Base-by-base conservation (phyloP, 345 rosid species). In the Balakata baccata region DNA sequence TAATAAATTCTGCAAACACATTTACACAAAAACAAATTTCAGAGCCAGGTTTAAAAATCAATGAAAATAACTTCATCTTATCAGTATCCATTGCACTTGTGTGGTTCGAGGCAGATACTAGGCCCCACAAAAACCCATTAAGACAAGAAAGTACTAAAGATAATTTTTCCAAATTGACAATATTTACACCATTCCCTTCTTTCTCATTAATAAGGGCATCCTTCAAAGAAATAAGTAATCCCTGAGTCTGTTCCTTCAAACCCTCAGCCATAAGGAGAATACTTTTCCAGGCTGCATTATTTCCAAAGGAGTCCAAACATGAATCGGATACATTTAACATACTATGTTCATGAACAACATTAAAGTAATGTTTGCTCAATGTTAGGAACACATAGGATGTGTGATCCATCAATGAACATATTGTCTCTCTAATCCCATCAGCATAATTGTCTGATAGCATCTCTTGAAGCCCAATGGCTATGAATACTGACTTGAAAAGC, bases 101-200 rank as follows among this genome's bases (percentile, higher is more conserved):
- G 49, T 78, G 79, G 74, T 82, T 78, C 73, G 80, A 70, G 43
- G 87, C 86, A 70, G 89, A 89, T 78, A 92, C 86, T 69, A 91
- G 72, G 79, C 98, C 99, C 94, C 97, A 95, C 75, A 95, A 66
- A 76, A 84, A 89, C 67, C 98, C 98, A 81, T 87, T 75, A 66
- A 91, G 75, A 82, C 96, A 91, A 74, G 94, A 86, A 75, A 87
- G 56, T 12, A 79, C 53, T 59, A 83, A 83, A 68, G 89, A 83
- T 76, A 87, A 72, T 75, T 83, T 84, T 80, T 78, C 78, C 78
- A 85, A 72, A 77, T 81, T 72, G 41, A 79, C 75, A 66, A 71
- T 80, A 77, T 85, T 41, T 37, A 64, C 60, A 67, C 72, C 74
- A 77, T 69, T 60, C 39, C 83, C 80, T 22, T 47, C 64, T 58